These are phyloP conservation scores for Fusarium irregulare DNA, from an alignment of 2,329 filamentous ascomycete genomes.

Conservation along the genomic window DNA sequence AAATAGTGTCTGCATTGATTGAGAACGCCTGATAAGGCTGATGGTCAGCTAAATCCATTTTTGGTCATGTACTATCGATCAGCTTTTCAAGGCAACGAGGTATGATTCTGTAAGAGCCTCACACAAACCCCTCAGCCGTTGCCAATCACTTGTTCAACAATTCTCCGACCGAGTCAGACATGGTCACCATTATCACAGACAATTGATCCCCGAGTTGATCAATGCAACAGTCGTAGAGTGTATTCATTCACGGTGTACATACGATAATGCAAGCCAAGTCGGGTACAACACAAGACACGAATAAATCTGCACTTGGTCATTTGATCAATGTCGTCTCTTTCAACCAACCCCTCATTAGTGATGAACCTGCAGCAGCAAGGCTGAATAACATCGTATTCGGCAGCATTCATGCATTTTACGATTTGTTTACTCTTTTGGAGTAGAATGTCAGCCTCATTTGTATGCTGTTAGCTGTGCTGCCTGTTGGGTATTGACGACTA, in stretches of 20 bases:
- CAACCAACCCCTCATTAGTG: conserved; percentile 8
- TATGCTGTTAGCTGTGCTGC: not conserved
- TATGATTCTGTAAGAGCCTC: not conserved
- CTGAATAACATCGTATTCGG: conserved; percentile 7
- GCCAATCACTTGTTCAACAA: not conserved
- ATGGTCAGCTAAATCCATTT: not conserved
- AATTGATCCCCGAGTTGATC: not conserved
- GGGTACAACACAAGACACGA: not conserved
- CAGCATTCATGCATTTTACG: not conserved
- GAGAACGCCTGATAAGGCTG: not conserved
- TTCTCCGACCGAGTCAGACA: conserved; percentile 5
- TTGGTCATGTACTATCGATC: not conserved
- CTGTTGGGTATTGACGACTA: conserved; percentile 10
- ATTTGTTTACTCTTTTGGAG: not conserved
- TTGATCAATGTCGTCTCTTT: not conserved
- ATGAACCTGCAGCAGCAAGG: conserved; percentile 14
- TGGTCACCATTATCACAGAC: not conserved
- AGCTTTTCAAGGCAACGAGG: not conserved
- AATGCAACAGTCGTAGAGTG: not conserved
- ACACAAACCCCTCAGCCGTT: not conserved
- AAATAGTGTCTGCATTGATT: not conserved
- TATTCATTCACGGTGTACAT: not conserved
- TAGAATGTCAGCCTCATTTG: not conserved
- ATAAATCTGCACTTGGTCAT: not conserved
- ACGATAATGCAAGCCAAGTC: not conserved